Conservation (phyloP, 805 yeast species). For the Starmerella davenportii region DNA sequence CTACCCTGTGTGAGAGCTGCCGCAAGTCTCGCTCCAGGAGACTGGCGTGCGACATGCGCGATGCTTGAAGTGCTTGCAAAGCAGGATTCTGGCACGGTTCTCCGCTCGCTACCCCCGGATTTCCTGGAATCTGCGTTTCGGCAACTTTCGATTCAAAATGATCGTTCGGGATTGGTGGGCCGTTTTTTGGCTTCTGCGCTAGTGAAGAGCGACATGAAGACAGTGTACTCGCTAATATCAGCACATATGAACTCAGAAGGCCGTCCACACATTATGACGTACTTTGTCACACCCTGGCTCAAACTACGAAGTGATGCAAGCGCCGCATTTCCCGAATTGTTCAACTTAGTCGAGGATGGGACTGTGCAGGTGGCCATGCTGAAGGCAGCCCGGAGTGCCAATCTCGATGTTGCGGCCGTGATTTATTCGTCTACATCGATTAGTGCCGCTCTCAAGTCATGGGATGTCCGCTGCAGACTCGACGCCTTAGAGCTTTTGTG, state of each 20-base stretch:
- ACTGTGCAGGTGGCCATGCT: slow-evolving; percentile 9
- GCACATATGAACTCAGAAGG: slow-evolving; percentile 1
- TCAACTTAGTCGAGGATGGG: not conserved
- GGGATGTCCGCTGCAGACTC: slow-evolving; percentile 1
- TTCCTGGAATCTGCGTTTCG: slow-evolving; percentile 4
- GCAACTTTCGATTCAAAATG: slow-evolving; percentile 1
- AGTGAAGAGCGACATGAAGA: slow-evolving; percentile 1
- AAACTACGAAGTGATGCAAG: slow-evolving; percentile 2
- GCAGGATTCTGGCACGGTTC: not conserved
- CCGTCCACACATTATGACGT: slow-evolving; percentile 3
- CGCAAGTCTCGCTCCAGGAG: slow-evolving; percentile 1
- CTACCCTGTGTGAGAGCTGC: not conserved
- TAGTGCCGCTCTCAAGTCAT: slow-evolving; percentile 1
- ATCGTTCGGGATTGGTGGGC: slow-evolving; percentile 7
- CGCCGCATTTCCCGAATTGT: slow-evolving; percentile 2
- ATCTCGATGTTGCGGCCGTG: slow-evolving; percentile 8
- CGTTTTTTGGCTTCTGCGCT: slow-evolving; percentile 8
- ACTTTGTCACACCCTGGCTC: slow-evolving; percentile 11
- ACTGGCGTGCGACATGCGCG: slow-evolving; percentile 6
- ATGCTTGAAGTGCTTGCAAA: slow-evolving; percentile 7
- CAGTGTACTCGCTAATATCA: slow-evolving; percentile 3
- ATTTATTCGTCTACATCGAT: slow-evolving; percentile 3
- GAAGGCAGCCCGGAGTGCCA: slow-evolving; percentile 11
- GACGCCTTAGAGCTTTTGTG: slow-evolving; percentile 10
- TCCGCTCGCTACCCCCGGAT: not conserved